Evolutionary conservation across 225 moss, liverwort and hornwort genomes (phyloP).

Genomic region (Neckera pumila): DNA sequence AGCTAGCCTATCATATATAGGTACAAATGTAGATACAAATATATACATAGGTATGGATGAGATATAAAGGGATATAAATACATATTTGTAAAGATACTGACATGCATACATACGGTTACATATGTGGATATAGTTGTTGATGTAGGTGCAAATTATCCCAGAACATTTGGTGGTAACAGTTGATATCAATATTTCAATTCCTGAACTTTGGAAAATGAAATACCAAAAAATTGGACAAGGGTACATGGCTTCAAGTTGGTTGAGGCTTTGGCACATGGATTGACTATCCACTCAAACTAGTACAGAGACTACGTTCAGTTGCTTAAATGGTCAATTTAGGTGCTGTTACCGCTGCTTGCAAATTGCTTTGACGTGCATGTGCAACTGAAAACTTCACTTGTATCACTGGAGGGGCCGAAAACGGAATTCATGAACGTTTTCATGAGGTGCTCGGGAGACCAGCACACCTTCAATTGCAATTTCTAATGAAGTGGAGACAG

Average conservation of each 20-base stretch:
- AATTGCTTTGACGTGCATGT: background rate
- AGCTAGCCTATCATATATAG: background rate
- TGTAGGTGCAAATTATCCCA: background rate
- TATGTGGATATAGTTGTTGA: background rate
- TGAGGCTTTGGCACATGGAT: too few species aligned
- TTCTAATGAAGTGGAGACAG: background rate
- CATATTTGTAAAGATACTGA: background rate
- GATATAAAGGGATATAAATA: background rate
- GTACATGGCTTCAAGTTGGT: background rate
- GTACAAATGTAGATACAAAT: too few species aligned
- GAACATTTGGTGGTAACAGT: too few species aligned
- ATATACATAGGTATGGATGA: background rate
- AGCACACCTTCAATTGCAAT: background rate
- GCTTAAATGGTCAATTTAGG: background rate
- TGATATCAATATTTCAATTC: background rate
- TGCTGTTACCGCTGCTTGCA: background rate
- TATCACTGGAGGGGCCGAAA: background rate
- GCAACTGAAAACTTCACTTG: background rate
- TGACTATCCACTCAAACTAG: background rate
- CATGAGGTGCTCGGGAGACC: background rate
- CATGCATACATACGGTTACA: fast-evolving
- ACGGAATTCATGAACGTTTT: background rate
- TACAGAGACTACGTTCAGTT: background rate
- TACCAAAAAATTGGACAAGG: background rate
- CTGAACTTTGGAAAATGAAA: background rate